A percentile compares a stretch with the other conserved stretches of the same genome.
phyloP scores from a whole-genome alignment of 1,284 basidiomycete species.

The Singerocomus inundabilis region DNA sequence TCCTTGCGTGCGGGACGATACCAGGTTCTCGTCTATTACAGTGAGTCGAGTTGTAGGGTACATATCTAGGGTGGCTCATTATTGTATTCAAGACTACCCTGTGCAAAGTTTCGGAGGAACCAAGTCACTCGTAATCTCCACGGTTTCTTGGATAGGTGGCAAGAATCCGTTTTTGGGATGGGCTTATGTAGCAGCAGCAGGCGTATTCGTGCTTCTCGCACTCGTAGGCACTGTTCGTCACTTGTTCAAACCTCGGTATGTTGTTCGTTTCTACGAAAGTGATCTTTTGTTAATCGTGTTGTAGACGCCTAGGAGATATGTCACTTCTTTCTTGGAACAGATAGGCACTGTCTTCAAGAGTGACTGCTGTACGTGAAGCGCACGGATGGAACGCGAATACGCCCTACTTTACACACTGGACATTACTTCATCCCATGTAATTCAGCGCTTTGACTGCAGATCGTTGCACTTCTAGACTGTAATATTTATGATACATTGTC shows the following conservation, averaged over 20 bases:
- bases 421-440: slow-evolving; percentile 23
- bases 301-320: slow-evolving; percentile 80
- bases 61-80: slow-evolving; percentile 9
- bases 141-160: slow-evolving; percentile 97
- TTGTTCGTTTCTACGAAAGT: slow-evolving; percentile 35
- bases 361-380: slow-evolving; percentile 2
- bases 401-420: slow-evolving; percentile 21
- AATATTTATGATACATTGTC: slow-evolving; percentile 19
- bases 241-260: slow-evolving; percentile 87
- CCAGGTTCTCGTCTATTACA: slow-evolving; percentile 76
- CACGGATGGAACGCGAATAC: not conserved
- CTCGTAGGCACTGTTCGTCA: slow-evolving; percentile 89
- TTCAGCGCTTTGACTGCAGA: slow-evolving; percentile 13
- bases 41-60: slow-evolving; percentile 48
- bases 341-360: slow-evolving; percentile 24
- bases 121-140: slow-evolving; percentile 95
- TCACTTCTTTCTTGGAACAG: slow-evolving; percentile 86
- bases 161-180: slow-evolving; percentile 97
- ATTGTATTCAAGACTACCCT: slow-evolving; percentile 75
- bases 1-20: slow-evolving; percentile 78
- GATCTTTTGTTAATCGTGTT: not conserved
- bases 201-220: slow-evolving; percentile 85
- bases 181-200: slow-evolving; percentile 91
- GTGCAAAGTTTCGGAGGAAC: slow-evolving; percentile 91
- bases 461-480: slow-evolving; percentile 23